Conservation (phyloP, 2,329 filamentous ascomycete genomes). For the Aureobasidium vineae region DNA sequence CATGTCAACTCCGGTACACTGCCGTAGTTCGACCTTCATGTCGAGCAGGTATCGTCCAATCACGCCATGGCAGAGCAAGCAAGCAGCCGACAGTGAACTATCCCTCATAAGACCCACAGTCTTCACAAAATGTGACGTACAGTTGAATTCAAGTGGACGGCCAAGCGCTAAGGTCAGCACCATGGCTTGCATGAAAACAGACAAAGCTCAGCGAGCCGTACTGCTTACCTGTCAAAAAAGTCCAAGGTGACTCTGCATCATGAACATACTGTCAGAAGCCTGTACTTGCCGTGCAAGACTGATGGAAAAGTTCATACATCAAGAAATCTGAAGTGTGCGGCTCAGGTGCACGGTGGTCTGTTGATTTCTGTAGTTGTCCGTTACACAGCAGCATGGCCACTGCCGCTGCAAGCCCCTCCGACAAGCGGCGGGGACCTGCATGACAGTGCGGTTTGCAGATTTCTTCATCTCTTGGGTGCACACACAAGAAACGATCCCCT, state of each 20-base stretch:
- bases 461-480: constrained; percentile 22
- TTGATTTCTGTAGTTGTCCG: constrained; percentile 20
- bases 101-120: not conserved
- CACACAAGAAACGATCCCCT: constrained; percentile 17
- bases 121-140: constrained; percentile 20
- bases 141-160: not conserved
- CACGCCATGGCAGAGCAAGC: constrained; percentile 7
- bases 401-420: constrained; percentile 23
- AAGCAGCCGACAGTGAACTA: constrained; percentile 8
- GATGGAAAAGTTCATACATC: not conserved
- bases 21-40: constrained; percentile 20
- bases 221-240: constrained; percentile 18
- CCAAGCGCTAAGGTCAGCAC: not conserved
- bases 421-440: constrained; percentile 21
- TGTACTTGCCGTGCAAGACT: constrained; percentile 12
- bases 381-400: constrained; percentile 27
- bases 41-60: constrained; percentile 23
- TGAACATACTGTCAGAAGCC: constrained; percentile 14
- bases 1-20: constrained; percentile 24
- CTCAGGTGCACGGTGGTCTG: constrained; percentile 16
- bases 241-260: not conserved
- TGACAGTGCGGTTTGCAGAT: constrained; percentile 26
- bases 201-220: not conserved
- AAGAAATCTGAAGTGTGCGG: constrained; percentile 4
- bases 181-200: not conserved